Evolutionary conservation across 495 filamentous ascomycete species (phyloP).

Genomic region (Penicillium lagena): DNA sequence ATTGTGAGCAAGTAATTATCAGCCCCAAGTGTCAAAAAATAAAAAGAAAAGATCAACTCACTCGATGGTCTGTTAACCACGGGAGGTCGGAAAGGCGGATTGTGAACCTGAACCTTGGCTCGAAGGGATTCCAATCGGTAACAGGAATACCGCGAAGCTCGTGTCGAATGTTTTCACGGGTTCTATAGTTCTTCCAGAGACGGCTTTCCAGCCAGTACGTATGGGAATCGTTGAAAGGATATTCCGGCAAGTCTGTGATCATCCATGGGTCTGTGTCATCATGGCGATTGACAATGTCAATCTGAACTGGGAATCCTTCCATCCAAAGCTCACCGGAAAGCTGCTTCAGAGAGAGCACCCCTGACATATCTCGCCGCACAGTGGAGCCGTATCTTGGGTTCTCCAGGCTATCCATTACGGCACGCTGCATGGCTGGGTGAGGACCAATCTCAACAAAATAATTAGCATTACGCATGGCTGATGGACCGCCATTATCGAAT

Average conservation of each 20-base stretch:
- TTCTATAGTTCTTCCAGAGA: conserved; percentile 18
- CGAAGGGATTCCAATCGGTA: conserved; percentile 16
- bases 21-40: no score
- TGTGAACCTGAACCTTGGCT: conserved; percentile 26
- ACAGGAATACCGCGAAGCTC: conserved; percentile 24
- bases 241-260: conserved; percentile 26
- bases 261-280: neutral
- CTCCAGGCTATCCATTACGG: conserved; percentile 23
- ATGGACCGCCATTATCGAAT: conserved; percentile 4
- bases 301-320: conserved; percentile 9
- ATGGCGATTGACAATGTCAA: conserved; percentile 13
- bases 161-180: conserved; percentile 13
- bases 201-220: conserved; percentile 26
- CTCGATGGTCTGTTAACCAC: conserved; percentile 29
- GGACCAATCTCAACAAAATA: conserved; percentile 48
- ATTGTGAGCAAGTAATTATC: no score
- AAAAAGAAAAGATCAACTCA: conserved; percentile 1
- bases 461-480: conserved; percentile 17
- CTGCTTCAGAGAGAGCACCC: conserved; percentile 9
- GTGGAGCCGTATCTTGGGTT: conserved; percentile 11
- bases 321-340: no score
- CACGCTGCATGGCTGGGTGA: conserved; percentile 34
- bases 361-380: conserved; percentile 9
- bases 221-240: conserved; percentile 25
- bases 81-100: conserved; percentile 19